Base-by-base conservation (phyloP, 306 rosid genomes). In the Canavalia ensiformis region DNA sequence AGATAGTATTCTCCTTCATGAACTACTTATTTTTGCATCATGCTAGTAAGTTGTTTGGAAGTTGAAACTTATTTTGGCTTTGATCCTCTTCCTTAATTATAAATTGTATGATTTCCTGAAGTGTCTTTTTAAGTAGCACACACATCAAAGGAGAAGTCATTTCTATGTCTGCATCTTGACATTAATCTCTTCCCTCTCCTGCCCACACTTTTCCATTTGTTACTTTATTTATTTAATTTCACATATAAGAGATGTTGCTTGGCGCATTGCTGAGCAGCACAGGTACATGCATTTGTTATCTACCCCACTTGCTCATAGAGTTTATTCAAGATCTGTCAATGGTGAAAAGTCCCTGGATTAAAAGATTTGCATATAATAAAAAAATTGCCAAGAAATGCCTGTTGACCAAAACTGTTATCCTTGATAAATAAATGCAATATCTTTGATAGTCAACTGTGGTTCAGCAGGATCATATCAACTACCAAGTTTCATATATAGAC, bases 1-100 rank as follows among this genome's bases (percentile, higher is more conserved):
- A 34, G 84, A 71, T 70, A 58, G 29, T 60, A 37, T 69, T 13
- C 62, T 81, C 51, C 81, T 85, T 67, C 74, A 18, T 45, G 64
- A 73, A 52, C 75, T 69, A 42, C 78, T 58, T 46, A 4, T 18
- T 54, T 49, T 65, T 44, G 13, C 34, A 77, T 52, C 18, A 7
- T 31, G 55, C 74, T 11, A 39, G 4, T 28, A 41, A 44, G 56
- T 62, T 62, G 41, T 51, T 8, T 34, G 47, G 13, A 68, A 52
- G 12, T 56, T 44, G 51, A 55, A 79, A 62, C 44, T 39, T 67
- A 18, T 68, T 68, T 60, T 46, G 25, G 11, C 62, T 75, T 60
- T 75, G 13, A 71, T 55, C 37, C 12, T 75, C 29, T 11, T 81
- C 51, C 72, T 81, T 45, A 54, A 44, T 55, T 35, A 25, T 52